Evolutionary conservation across 192 early-diverging fungal species (phyloP).

Genomic region (Coemansia guatemalensis): DNA sequence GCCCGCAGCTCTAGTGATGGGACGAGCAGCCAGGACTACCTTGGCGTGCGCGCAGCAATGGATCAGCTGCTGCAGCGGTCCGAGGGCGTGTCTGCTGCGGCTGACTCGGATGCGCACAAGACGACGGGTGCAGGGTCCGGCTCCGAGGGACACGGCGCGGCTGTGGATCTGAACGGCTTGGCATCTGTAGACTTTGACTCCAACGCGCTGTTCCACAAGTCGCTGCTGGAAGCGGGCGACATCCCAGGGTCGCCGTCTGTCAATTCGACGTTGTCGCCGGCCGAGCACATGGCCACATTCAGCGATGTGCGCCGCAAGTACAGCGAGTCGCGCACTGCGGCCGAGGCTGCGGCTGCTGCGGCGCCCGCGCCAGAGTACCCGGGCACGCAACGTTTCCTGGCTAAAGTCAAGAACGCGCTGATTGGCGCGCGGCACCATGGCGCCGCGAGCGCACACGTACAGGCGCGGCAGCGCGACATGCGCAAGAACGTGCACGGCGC

Average conservation of each 20-base stretch:
- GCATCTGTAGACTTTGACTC: conserved; percentile 43
- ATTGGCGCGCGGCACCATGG: conserved; percentile 21
- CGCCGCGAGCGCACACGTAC: not conserved
- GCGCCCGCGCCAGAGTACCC: conserved; percentile 15
- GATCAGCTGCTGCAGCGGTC: not conserved
- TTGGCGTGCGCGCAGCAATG: conserved; percentile 12
- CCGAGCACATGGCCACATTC: conserved; percentile 40
- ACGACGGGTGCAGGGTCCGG: not conserved
- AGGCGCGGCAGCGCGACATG: not conserved
- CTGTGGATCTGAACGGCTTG: conserved; percentile 28
- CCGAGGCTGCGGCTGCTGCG: conserved; percentile 3
- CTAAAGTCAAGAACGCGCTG: conserved; percentile 42
- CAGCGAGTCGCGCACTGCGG: conserved; percentile 16
- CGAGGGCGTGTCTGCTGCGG: not conserved
- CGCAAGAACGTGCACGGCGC: not conserved
- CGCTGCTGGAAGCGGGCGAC: conserved; percentile 13
- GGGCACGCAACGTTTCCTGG: conserved; percentile 40
- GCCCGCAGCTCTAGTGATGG: conserved; percentile 3
- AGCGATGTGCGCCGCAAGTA: conserved; percentile 38
- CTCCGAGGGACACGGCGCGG: not conserved
- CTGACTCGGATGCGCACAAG: not conserved
- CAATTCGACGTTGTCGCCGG: conserved; percentile 23
- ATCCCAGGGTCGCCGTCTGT: conserved; percentile 7
- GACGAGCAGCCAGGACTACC: conserved; percentile 10
- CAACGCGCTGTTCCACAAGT: conserved; percentile 36